Evolutionary conservation across 2,329 filamentous ascomycete species (phyloP), one percentile per base, ranked within the genome.

Genomic region (Chrysoporthe cubensis): DNA sequence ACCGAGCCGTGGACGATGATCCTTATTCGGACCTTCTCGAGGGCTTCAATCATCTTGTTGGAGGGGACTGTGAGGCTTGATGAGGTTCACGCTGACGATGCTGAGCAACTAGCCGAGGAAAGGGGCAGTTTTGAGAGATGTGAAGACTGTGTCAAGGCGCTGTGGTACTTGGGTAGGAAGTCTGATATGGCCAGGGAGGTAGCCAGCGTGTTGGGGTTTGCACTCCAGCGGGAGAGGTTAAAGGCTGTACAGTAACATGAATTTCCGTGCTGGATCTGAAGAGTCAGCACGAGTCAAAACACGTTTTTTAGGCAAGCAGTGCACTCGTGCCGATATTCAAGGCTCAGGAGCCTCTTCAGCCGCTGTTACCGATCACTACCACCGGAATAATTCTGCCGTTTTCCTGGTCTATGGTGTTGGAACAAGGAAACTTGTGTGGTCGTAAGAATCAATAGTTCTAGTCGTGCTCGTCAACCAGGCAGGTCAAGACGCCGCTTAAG

Each of bases 1-100:
- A 87, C 85, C 0, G 86, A 88, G 71, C 87, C 87, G 2, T 88
- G 86, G 86, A 87, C 85, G 1, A 82, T 83, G 50, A 81, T 88
- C 2, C 75, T 88, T 40, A 82, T 87, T 56, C 78, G 84, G 37
- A 81, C 81, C 0, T 88, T 88, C 67, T 80, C 82, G 34, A 84
- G 81, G 72, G 82, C 84, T 0, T 81, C 76, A 2, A 72, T 78
- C 4, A 66, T 77, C 18, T 75, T 79, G 32, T 71, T 87, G 5
- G 76, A 80, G 8, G 76, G 75, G 43, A 60, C 40, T 11, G 57
- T 60, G 18, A 60, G 21, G 57, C 42, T 60, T 3, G 8, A 11
- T n/a, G 5, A 34, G 13, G n/a, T 26, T n/a, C 9, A 70, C 71
- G 54, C 71, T 72, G 44, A 13, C n/a, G 50, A 50, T 37, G 71